Conservation (phyloP, 768 basidiomycete genomes). For the Galerina sulciceps region DNA sequence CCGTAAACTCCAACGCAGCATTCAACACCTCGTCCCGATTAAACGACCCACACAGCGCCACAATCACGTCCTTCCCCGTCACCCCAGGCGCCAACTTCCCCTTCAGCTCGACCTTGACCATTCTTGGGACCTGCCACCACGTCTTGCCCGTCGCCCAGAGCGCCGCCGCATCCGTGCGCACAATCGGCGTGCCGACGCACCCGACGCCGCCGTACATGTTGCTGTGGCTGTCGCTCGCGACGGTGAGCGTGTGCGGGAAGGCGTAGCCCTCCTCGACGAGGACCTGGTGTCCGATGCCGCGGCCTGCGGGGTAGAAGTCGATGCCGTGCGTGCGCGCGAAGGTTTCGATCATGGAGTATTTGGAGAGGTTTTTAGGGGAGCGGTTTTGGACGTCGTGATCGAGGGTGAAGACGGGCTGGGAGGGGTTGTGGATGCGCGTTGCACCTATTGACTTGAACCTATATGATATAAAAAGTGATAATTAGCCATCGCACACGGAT, state of each 20-base stretch:
- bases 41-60: conserved; percentile 52
- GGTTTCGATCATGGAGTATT: conserved; percentile 90
- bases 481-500: not conserved
- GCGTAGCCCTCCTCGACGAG: conserved; percentile 99
- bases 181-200: conserved; percentile 96
- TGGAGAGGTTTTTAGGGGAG: conserved; percentile 84
- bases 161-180: conserved; percentile 92
- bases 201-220: conserved; percentile 99
- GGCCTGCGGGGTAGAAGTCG: conserved; percentile 97
- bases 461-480: conserved; percentile 13
- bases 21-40: conserved; percentile 79
- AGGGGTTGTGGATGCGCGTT: conserved; percentile 76
- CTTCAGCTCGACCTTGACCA: conserved; percentile 91
- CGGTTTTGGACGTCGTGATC: conserved; percentile 99
- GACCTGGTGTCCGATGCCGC: conserved; percentile 97
- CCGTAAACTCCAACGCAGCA: conserved; percentile 94
- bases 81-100: conserved; percentile 87
- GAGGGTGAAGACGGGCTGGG: conserved; percentile 92
- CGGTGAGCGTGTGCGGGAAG: conserved; percentile 93
- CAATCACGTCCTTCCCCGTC: conserved; percentile 97
- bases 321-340: conserved; percentile 86
- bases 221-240: conserved; percentile 94
- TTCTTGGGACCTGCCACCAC: conserved; percentile 99
- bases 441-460: conserved; percentile 97
- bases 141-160: conserved; percentile 98